Percentiles rank a stretch among this genome's conserved stretches.
Conservation (phyloP, 2,329 filamentous ascomycete genomes). For the Ceratocystis eucalypticola region DNA sequence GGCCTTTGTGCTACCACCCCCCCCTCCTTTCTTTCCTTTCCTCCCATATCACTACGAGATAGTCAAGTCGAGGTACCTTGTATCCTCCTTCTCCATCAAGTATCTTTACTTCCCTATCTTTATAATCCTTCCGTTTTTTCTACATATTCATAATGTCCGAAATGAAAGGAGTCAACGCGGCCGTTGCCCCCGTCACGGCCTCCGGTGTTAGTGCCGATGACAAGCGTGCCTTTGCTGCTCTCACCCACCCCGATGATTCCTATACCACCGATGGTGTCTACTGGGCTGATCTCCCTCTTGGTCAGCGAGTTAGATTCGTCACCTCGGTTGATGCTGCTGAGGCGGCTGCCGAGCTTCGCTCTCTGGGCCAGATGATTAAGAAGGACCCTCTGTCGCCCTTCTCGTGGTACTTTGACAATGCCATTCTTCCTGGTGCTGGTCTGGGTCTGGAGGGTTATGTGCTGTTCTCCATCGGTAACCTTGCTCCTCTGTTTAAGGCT, state of each 20-base stretch:
- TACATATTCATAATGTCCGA: constrained; percentile 12
- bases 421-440: constrained; percentile 82
- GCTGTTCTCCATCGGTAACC: constrained; percentile 89
- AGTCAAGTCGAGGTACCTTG: not conserved
- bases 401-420: constrained; percentile 78
- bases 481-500: constrained; percentile 65
- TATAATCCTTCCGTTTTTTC: not conserved
- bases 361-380: constrained; percentile 69
- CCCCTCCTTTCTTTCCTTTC: not conserved
- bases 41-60: not conserved
- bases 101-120: not conserved
- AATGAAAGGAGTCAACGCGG: constrained; percentile 29
- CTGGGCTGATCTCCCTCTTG: constrained; percentile 75
- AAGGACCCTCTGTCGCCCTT: constrained; percentile 71
- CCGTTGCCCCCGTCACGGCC: constrained; percentile 33
- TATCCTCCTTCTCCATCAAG: not conserved
- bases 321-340: constrained; percentile 58
- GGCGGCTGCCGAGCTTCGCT: constrained; percentile 49
- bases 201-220: constrained; percentile 34
- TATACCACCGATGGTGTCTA: constrained; percentile 74
- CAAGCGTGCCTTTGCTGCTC: constrained; percentile 54
- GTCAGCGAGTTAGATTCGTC: constrained; percentile 62
- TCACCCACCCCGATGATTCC: constrained; percentile 78
- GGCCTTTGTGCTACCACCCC: not conserved
- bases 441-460: constrained; percentile 91